Evolutionary conservation across 345 rosid species (phyloP).

Genomic region (Erucastrum elatum): DNA sequence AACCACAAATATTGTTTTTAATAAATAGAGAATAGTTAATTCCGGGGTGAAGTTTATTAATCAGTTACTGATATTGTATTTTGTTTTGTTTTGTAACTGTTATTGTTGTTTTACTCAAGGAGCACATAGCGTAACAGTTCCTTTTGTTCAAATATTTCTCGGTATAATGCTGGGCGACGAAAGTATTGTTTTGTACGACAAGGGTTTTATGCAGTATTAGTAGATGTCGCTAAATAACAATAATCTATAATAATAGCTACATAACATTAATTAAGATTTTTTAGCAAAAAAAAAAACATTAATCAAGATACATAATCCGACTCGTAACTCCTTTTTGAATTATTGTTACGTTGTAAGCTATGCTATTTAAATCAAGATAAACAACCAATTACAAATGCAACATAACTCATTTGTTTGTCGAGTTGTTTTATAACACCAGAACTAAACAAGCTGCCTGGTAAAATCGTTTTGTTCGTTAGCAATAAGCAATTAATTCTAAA

Average conservation of each 20-base stretch:
- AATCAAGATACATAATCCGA: neutral
- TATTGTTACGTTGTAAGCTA: neutral
- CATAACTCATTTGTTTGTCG: no score
- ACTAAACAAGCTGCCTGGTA: no score
- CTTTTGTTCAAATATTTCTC: neutral
- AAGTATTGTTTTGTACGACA: constrained; percentile 26
- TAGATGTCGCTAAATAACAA: constrained; percentile 27
- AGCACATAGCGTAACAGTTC: constrained; percentile 2
- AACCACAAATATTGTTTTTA: neutral
- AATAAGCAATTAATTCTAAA: no score
- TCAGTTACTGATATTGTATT: neutral
- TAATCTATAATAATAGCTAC: neutral
- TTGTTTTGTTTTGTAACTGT: neutral
- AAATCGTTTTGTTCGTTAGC: no score
- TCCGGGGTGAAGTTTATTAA: constrained; percentile 7
- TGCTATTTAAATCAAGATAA: no score
- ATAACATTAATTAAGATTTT: constrained; percentile 4
- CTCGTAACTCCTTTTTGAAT: neutral
- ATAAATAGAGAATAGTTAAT: neutral
- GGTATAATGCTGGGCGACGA: constrained; percentile 14
- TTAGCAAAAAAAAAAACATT: no score
- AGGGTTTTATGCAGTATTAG: constrained; percentile 14
- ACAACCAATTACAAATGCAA: no score
- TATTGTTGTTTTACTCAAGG: constrained; percentile 3
- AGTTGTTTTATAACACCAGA: no score